phyloP scores from a whole-genome alignment of 129 eudicot species.

The Centrapalus pauciflorus region DNA sequence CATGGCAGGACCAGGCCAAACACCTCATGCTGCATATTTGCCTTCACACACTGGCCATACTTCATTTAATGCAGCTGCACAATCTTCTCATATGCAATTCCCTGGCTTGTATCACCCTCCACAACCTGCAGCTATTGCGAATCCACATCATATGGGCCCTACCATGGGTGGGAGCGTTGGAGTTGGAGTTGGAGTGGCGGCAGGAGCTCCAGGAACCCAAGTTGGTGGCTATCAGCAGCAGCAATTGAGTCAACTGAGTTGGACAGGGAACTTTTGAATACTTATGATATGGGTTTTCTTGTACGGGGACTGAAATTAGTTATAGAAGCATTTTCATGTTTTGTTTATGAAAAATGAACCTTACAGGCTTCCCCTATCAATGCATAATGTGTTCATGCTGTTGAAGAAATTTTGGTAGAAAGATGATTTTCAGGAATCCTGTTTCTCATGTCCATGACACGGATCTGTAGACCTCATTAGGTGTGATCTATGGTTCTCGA shows the following conservation, averaged over 20 bases:
- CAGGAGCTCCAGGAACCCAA: slow-evolving; percentile 65
- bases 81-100: slow-evolving; percentile 85
- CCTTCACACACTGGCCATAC: slow-evolving; percentile 80
- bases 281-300: slow-evolving; percentile 19
- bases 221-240: slow-evolving; percentile 87
- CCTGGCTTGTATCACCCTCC: slow-evolving; percentile 70
- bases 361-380: slow-evolving; percentile 30
- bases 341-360: slow-evolving; percentile 34
- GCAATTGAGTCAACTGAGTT: slow-evolving; percentile 74
- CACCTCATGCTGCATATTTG: slow-evolving; percentile 72
- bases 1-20: slow-evolving; percentile 78
- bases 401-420: slow-evolving; percentile 2
- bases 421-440: background rate
- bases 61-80: slow-evolving; percentile 64
- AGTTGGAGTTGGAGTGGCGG: slow-evolving; percentile 63
- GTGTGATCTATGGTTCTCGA: too few species aligned
- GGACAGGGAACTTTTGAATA: slow-evolving; percentile 74
- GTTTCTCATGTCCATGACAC: too few species aligned
- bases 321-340: slow-evolving; percentile 34
- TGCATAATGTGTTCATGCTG: slow-evolving; percentile 25
- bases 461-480: too few species aligned
- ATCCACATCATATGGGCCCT: slow-evolving; percentile 64
- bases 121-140: slow-evolving; percentile 60
- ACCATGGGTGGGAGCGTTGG: slow-evolving; percentile 62
- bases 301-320: slow-evolving; percentile 39